phyloP scores from a whole-genome alignment of 495 filamentous ascomycete genomes.

The Talaromyces proteolyticus region DNA sequence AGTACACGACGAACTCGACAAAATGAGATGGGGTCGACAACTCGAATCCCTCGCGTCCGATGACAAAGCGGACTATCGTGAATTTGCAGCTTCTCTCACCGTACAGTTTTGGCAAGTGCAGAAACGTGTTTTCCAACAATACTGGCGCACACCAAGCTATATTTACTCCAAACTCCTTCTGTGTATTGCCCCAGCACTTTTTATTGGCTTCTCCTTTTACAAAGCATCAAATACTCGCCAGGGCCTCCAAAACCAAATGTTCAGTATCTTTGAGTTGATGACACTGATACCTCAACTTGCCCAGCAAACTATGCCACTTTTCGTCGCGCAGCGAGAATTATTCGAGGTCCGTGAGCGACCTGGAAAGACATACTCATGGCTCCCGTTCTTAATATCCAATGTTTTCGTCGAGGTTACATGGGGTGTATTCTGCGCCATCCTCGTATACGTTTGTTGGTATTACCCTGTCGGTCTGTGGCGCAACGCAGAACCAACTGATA shows the following conservation, averaged over 20 bases:
- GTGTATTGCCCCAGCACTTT: constrained; percentile 48
- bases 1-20: constrained; percentile 61
- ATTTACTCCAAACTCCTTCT: constrained; percentile 54
- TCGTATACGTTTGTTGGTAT: constrained; percentile 64
- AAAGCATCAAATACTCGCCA: constrained; percentile 66
- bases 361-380: constrained; percentile 72
- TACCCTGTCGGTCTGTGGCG: constrained; percentile 59
- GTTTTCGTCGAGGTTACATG: constrained; percentile 74
- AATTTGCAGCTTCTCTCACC: constrained; percentile 49
- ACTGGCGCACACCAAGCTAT: constrained; percentile 57
- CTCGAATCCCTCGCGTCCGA: constrained; percentile 21
- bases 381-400: constrained; percentile 61
- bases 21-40: constrained; percentile 54
- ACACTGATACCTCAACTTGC: constrained; percentile 76
- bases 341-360: constrained; percentile 69
- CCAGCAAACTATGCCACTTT: constrained; percentile 73
- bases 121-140: constrained; percentile 47
- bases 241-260: constrained; percentile 88
- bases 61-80: constrained; percentile 26
- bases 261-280: constrained; percentile 81
- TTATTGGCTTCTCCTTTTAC: constrained; percentile 92
- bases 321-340: constrained; percentile 58
- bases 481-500: constrained; percentile 37
- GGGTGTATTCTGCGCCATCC: constrained; percentile 54
- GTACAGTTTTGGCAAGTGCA: constrained; percentile 48